Evolutionary conservation across 163 green algal genomes (phyloP).

Genomic region (Coccomyxa subellipsoidea): DNA sequence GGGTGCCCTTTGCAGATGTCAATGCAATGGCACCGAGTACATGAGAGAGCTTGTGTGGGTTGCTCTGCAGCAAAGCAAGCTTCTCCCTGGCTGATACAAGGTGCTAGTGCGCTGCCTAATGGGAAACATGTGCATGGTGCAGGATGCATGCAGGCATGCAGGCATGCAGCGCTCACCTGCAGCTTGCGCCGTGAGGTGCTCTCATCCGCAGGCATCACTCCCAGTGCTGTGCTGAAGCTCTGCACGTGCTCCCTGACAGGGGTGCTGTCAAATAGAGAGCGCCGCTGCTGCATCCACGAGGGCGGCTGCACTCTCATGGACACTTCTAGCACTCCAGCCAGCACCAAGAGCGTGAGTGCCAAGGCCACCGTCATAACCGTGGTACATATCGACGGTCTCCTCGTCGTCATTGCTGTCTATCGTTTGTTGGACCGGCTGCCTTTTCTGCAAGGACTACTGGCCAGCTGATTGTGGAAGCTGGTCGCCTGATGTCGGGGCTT

Average conservation of each 20-base stretch:
- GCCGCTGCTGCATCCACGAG: neutral
- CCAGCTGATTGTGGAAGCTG: neutral
- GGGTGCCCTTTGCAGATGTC: too few species aligned
- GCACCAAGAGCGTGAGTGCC: neutral
- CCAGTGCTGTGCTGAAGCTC: neutral
- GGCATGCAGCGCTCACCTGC: too few species aligned
- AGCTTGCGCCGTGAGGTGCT: neutral
- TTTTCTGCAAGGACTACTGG: too few species aligned
- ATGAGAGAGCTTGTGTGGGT: too few species aligned
- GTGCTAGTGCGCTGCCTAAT: too few species aligned
- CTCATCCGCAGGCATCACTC: neutral
- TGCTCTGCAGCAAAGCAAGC: neutral
- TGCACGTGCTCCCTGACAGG: neutral
- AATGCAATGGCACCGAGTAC: too few species aligned
- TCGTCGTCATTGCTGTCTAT: neutral
- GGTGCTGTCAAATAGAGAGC: neutral
- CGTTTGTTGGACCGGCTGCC: neutral
- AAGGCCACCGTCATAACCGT: neutral
- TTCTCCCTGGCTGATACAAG: too few species aligned
- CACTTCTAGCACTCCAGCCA: neutral
- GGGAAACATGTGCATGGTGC: neutral
- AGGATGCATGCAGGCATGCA: neutral
- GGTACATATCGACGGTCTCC: neutral
- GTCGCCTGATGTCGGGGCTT: too few species aligned
- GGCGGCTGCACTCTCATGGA: neutral